Evolutionary conservation across 306 rosid genomes (phyloP).

Genomic region (Styphnolobium japonicum): DNA sequence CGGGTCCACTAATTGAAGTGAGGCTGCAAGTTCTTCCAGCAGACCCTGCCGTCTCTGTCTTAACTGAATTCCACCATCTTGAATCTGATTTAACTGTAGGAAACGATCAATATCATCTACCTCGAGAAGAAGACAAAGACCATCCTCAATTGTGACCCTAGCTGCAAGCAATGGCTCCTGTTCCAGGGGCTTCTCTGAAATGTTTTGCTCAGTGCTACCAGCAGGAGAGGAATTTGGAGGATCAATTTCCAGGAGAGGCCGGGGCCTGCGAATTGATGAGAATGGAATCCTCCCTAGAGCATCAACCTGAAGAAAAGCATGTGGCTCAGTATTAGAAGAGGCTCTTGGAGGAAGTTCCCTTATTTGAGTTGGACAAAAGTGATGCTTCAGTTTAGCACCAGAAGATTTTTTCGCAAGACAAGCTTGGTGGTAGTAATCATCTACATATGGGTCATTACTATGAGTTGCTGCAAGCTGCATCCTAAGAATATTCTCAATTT

Average conservation of each 20-base stretch:
- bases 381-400: slow-evolving; percentile 84
- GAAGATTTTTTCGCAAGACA: slow-evolving; percentile 78
- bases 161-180: slow-evolving; percentile 98
- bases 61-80: slow-evolving; percentile 69
- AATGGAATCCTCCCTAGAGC: slow-evolving; percentile 98
- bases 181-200: slow-evolving; percentile 87
- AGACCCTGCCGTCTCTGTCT: slow-evolving; percentile 63
- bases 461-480: slow-evolving; percentile 96
- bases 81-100: slow-evolving; percentile 83
- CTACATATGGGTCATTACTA: slow-evolving; percentile 96
- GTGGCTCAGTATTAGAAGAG: slow-evolving; percentile 80
- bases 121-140: slow-evolving; percentile 90
- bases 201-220: slow-evolving; percentile 60
- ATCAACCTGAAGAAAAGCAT: slow-evolving; percentile 99
- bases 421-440: slow-evolving; percentile 94
- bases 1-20: slow-evolving; percentile 91
- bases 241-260: slow-evolving; percentile 98
- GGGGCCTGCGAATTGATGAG: slow-evolving; percentile 98
- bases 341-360: slow-evolving; percentile 83
- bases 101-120: slow-evolving; percentile 95
- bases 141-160: slow-evolving; percentile 90
- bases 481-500: slow-evolving; percentile 83
- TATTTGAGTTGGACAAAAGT: slow-evolving; percentile 81
- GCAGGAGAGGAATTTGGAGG: slow-evolving; percentile 62
- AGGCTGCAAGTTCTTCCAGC: slow-evolving; percentile 78